phyloP scores from a whole-genome alignment of 2,329 filamentous ascomycete genomes.

The Magnaporthiopsis rhizophila region DNA sequence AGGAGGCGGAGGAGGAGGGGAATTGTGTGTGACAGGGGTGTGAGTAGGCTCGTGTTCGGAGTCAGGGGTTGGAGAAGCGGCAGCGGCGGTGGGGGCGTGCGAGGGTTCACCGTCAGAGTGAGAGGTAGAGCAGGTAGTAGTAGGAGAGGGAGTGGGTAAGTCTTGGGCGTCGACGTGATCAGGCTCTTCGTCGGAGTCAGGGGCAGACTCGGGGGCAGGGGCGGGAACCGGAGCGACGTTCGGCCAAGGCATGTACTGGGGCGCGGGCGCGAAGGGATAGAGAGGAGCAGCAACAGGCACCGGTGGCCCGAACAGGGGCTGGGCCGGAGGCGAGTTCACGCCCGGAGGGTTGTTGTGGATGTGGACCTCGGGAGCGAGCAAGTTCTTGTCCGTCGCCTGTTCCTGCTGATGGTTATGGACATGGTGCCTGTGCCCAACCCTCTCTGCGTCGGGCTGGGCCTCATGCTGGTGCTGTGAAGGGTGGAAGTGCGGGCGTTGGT shows the following conservation, averaged over 20 bases:
- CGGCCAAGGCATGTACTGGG: no score
- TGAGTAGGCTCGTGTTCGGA: no score
- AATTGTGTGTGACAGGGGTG: no score
- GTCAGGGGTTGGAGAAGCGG: not conserved
- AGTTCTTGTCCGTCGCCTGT: slow-evolving; percentile 19
- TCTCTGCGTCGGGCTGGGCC: slow-evolving; percentile 19
- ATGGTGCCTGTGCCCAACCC: slow-evolving; percentile 21
- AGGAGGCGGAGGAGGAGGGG: not conserved
- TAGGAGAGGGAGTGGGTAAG: no score
- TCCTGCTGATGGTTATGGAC: slow-evolving; percentile 22
- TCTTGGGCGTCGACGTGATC: no score
- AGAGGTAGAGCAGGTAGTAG: not conserved
- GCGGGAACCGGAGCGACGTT: no score
- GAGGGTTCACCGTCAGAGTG: no score
- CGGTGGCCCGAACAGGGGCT: not conserved
- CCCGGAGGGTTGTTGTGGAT: not conserved
- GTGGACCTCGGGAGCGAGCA: slow-evolving; percentile 21
- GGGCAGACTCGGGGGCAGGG: not conserved
- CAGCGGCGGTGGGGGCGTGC: not conserved
- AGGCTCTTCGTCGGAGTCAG: no score
- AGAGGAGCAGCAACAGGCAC: not conserved
- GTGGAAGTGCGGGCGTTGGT: slow-evolving; percentile 3
- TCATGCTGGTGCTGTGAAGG: slow-evolving; percentile 13
- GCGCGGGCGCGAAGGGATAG: not conserved
- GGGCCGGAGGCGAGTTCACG: no score